Conservation (phyloP, 306 rosid genomes). For the Cucurbita moschata region DNA sequence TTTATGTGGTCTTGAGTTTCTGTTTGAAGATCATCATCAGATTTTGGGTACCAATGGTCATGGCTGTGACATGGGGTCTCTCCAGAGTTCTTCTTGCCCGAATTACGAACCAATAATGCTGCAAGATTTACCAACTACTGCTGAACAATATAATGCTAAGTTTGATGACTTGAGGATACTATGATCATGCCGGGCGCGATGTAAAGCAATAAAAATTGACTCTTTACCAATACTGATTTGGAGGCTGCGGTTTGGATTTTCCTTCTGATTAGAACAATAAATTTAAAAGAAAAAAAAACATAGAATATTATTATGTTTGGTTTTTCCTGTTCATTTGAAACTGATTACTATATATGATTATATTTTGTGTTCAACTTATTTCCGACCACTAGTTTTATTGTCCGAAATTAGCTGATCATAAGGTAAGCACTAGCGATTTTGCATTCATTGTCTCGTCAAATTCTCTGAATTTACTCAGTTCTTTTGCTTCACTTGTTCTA, state of each 20-base stretch:
- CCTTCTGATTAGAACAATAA: not conserved
- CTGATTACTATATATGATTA: not conserved
- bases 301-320: not conserved
- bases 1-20: not conserved
- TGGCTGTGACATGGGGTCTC: not conserved
- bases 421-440: not conserved
- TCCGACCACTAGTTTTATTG: not conserved
- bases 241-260: not conserved
- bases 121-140: not conserved
- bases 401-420: not conserved
- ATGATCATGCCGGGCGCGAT: not conserved
- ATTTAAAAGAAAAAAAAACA: not conserved
- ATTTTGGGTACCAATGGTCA: not conserved
- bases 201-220: not conserved
- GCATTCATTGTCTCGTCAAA: not conserved
- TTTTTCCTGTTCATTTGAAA: not conserved
- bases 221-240: not conserved
- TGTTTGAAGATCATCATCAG: not conserved
- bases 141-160: slow-evolving; percentile 8
- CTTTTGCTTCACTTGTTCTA: too few relatives aligned
- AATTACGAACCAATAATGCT: slow-evolving; percentile 5
- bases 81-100: slow-evolving; percentile 11
- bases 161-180: slow-evolving; percentile 17
- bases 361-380: not conserved
- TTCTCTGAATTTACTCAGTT: not conserved